A percentile compares a stretch with the other conserved stretches of the same genome.
These are phyloP conservation scores for Nematodospora valgi DNA, from an alignment of 805 yeast genomes.

Conservation along the genomic window DNA sequence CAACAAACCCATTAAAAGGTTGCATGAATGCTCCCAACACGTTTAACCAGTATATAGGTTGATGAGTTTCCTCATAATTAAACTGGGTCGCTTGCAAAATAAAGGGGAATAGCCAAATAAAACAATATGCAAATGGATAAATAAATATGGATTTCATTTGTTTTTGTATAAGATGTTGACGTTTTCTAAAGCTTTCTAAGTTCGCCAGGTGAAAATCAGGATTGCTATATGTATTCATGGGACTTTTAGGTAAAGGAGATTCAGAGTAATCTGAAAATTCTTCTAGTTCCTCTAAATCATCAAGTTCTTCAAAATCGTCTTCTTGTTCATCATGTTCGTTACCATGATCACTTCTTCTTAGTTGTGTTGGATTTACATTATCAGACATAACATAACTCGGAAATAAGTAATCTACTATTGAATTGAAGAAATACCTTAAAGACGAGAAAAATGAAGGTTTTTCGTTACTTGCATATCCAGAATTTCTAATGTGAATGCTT, in stretches of 20 bases:
- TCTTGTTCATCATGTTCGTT: slow-evolving; percentile 18
- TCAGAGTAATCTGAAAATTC: slow-evolving; percentile 1
- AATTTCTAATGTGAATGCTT: slow-evolving; percentile 21
- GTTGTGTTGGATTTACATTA: slow-evolving; percentile 3
- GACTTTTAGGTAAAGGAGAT: slow-evolving; percentile 6
- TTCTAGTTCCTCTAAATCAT: slow-evolving; percentile 10
- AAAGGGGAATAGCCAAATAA: slow-evolving; percentile 81
- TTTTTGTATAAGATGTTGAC: slow-evolving; percentile 65
- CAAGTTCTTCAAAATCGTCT: slow-evolving; percentile 13
- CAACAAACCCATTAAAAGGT: slow-evolving; percentile 78
- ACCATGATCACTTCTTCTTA: slow-evolving; percentile 10
- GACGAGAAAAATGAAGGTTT: slow-evolving; percentile 34
- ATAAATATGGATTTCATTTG: slow-evolving; percentile 79
- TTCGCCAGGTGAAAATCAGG: slow-evolving; percentile 56
- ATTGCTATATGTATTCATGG: slow-evolving; percentile 9
- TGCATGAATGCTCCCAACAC: slow-evolving; percentile 72
- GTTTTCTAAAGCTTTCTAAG: slow-evolving; percentile 54
- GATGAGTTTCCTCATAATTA: slow-evolving; percentile 42
- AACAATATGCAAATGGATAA: slow-evolving; percentile 78
- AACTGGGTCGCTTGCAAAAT: slow-evolving; percentile 59
- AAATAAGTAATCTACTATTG: slow-evolving; percentile 20
- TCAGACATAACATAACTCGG: slow-evolving; percentile 28
- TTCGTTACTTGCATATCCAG: slow-evolving; percentile 9
- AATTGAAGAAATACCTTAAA: slow-evolving; percentile 23
- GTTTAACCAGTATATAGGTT: slow-evolving; percentile 61